Percentiles rank a stretch among this genome's conserved stretches.
These are phyloP conservation scores for Rubus parviflorus DNA, from an alignment of 306 rosid species.

Conservation along the genomic window DNA sequence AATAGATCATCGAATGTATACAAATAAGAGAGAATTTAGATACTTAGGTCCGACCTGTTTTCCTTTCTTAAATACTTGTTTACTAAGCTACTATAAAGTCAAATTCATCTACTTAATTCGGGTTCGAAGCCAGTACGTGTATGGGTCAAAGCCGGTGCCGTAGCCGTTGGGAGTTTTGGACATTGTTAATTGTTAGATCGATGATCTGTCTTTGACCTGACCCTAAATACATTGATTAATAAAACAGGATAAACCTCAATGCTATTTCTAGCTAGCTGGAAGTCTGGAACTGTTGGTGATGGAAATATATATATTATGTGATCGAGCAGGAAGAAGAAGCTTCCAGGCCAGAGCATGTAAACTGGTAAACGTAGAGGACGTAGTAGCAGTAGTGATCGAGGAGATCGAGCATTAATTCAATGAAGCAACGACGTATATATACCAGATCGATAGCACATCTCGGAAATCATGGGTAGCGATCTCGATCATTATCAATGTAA, in stretches of 20 bases:
- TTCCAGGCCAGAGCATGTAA: background rate
- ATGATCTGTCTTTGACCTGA: background rate
- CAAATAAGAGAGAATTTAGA: no score
- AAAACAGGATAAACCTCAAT: no score
- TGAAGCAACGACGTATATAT: background rate
- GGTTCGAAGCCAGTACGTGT: no score
- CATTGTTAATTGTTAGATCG: no score
- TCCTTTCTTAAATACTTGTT: background rate
- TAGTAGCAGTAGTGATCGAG: no score
- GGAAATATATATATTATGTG: background rate
- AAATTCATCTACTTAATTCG: no score
- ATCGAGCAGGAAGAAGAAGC: background rate
- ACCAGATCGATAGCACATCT: background rate
- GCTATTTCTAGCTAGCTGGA: background rate
- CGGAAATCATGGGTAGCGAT: slow-evolving; percentile 23
- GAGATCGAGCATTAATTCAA: background rate
- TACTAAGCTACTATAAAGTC: no score
- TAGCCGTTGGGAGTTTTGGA: slow-evolving; percentile 3
- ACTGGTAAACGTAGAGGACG: no score
- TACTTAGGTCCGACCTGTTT: no score
- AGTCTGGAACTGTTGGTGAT: background rate
- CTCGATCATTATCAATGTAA: background rate
- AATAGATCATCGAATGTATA: no score
- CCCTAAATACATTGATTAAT: no score
- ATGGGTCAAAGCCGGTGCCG: slow-evolving; percentile 17